A percentile compares a stretch with the other conserved stretches of the same genome.
These are phyloP conservation scores for Podaxis rugospora DNA, from an alignment of 768 basidiomycete genomes.

Conservation along the genomic window DNA sequence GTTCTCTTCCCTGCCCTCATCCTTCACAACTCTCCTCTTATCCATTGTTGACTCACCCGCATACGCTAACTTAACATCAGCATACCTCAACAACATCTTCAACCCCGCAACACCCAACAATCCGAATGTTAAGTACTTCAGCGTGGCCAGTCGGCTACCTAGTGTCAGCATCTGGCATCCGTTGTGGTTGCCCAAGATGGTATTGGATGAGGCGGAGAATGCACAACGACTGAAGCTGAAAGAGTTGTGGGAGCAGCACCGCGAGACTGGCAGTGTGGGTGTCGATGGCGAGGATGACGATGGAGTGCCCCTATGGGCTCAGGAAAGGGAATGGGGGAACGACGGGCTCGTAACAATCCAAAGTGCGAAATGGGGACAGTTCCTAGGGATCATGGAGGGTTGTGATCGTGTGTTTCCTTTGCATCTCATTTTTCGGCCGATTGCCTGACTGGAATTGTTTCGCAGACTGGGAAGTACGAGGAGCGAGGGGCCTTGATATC, in stretches of 20 bases:
- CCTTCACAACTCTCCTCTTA: slow-evolving; percentile 83
- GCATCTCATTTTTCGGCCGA: not conserved
- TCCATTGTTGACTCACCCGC: slow-evolving; percentile 94
- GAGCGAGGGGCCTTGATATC: slow-evolving; percentile 74
- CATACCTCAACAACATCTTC: slow-evolving; percentile 75
- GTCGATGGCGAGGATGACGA: slow-evolving; percentile 6
- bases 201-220: slow-evolving; percentile 82
- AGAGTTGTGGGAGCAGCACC: slow-evolving; percentile 27
- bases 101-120: slow-evolving; percentile 80
- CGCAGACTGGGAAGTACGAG: slow-evolving; percentile 88
- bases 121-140: slow-evolving; percentile 85
- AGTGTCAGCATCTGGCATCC: slow-evolving; percentile 83
- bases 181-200: slow-evolving; percentile 93
- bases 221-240: slow-evolving; percentile 44
- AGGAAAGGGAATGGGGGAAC: slow-evolving; percentile 70
- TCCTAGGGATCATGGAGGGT: slow-evolving; percentile 83
- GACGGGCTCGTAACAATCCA: slow-evolving; percentile 92
- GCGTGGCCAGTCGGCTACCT: slow-evolving; percentile 75
- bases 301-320: slow-evolving; percentile 39
- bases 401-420: slow-evolving; percentile 60
- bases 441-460: not conserved
- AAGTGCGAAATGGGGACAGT: slow-evolving; percentile 94
- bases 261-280: slow-evolving; percentile 19
- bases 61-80: slow-evolving; percentile 88
- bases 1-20: slow-evolving; percentile 67